Evolutionary conservation across 2,329 filamentous ascomycete genomes (phyloP).

Genomic region (Cordyceps tenuipes): DNA sequence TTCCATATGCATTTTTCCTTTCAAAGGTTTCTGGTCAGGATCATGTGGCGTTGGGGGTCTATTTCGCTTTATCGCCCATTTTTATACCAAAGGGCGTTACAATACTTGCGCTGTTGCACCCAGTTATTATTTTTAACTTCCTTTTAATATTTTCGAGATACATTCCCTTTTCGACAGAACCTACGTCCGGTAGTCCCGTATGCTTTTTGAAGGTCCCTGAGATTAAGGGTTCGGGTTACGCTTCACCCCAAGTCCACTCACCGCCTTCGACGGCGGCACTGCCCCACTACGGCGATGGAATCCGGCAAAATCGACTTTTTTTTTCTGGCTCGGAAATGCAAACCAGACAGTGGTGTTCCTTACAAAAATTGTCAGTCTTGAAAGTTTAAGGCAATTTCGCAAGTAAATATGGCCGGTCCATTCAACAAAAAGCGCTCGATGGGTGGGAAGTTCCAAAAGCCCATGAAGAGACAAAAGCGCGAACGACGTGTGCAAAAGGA

Average conservation of each 20-base stretch:
- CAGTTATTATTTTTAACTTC: background rate
- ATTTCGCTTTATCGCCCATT: background rate
- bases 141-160: background rate
- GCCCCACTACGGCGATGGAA: conserved; percentile 7
- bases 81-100: background rate
- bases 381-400: background rate
- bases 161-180: too few relatives aligned
- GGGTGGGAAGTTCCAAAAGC: conserved; percentile 27
- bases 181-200: too few relatives aligned
- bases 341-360: background rate
- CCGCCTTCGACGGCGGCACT: background rate
- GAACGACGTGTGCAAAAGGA: conserved; percentile 28
- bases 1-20: background rate
- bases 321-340: background rate
- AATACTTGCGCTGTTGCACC: background rate
- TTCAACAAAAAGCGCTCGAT: conserved; percentile 26
- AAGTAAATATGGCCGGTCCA: conserved; percentile 25
- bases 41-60: conserved; percentile 1
- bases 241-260: background rate
- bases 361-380: background rate
- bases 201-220: too few relatives aligned
- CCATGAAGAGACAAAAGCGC: conserved; percentile 45
- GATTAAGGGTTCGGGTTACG: background rate
- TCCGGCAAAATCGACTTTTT: conserved; percentile 8
- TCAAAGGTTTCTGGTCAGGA: background rate